Base-by-base conservation (phyloP, 129 eudicot species). In the Dittrichia graveolens region DNA sequence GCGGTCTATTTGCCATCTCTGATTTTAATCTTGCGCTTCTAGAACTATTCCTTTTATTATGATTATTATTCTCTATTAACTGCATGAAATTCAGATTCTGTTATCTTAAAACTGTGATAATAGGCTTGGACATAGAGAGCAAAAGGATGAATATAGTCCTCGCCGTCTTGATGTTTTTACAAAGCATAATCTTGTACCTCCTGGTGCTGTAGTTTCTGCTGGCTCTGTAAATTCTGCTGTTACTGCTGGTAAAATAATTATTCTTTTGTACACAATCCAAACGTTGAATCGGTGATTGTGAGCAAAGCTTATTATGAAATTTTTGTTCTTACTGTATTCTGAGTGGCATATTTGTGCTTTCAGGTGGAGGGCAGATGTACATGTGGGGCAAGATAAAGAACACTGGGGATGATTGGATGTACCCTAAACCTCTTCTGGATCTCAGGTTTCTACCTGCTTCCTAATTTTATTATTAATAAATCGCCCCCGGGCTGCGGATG, bases 301-400 rank as follows among this genome's bases (percentile, higher is more conserved):
- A 34, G 12, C 12, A 54, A 40, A 3, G 6, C 2, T 13, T 19
- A 31, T 44, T 15, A 62, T 59, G 9, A 61, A 15, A 11, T 24
- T 18, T 35, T 62, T 15, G 3, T 50, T 19, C 41, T 65, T 13
- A n/a, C 34, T 45, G 24, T 37, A 38, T 59, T 11, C 7, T 67
- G 24, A 57, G 15, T 38, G 56, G 6, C n/a, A 35, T 55, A 46
- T 53, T 39, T 63, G 16, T 59, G 6, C 57, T 16, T 73, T 58
- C 78, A 94, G 99, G 88, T 72, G 99, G 91, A 64, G 97, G 99
- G 61, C 99, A 94, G 82, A 79, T 94, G 69, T 94, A 88, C 78
- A 94, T 94, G 99, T 94, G 99, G 99, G 99, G 99, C 0, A 94
- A 94, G 75, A 54, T 90, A 55, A 94, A 94, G 89, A 84, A 72